Evolutionary conservation across 192 early-diverging fungal genomes (phyloP).

Genomic region (Allomyces javanicus): DNA sequence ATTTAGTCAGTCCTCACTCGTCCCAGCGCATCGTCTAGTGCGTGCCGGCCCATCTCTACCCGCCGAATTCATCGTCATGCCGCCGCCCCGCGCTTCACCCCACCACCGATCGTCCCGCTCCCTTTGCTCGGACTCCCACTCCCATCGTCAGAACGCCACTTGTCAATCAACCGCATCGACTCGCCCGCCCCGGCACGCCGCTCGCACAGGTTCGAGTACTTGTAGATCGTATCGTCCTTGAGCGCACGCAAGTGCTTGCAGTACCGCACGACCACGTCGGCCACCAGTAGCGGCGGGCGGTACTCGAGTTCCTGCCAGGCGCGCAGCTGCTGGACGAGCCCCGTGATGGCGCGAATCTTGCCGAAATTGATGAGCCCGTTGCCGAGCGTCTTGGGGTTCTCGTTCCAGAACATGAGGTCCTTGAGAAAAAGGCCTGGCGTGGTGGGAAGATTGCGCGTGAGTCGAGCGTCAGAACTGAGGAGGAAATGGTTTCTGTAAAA

Average conservation of each 20-base stretch:
- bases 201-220: not conserved
- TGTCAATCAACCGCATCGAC: not conserved
- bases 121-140: no score
- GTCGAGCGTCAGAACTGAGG: no score
- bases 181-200: not conserved
- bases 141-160: not conserved
- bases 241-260: not conserved
- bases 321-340: not conserved
- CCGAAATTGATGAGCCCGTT: not conserved
- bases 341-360: not conserved
- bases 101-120: no score
- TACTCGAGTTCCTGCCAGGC: not conserved
- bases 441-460: no score
- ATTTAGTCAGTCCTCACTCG: no score
- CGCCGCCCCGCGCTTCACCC: no score
- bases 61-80: no score
- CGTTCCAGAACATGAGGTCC: not conserved
- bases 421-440: not conserved
- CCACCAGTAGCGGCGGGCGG: no score
- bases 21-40: no score
- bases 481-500: not conserved
- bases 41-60: no score
- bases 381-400: not conserved
- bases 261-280: no score
- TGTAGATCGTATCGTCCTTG: not conserved